Evolutionary conservation across 495 filamentous ascomycete genomes (phyloP).

Genomic region (Clohesyomyces aquaticus): DNA sequence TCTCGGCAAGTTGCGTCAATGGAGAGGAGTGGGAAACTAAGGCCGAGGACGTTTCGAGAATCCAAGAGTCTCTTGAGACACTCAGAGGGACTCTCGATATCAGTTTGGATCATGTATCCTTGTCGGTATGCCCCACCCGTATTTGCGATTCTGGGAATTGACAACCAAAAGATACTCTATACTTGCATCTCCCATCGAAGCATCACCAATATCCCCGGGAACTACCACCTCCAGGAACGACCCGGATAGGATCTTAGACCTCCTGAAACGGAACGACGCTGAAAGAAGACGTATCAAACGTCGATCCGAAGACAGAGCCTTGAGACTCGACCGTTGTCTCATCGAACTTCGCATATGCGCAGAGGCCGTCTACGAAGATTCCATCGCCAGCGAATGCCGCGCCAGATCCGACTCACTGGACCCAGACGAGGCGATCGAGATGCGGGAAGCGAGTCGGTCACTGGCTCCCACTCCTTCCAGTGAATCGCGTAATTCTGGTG

Average conservation of each 20-base stretch:
- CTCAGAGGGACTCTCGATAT: constrained; percentile 7
- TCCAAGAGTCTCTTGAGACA: background rate
- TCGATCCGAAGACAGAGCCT: background rate
- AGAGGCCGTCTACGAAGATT: background rate
- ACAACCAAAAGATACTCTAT: background rate
- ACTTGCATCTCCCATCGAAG: background rate
- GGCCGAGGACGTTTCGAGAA: background rate
- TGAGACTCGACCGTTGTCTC: background rate
- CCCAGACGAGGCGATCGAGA: background rate
- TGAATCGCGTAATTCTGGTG: background rate
- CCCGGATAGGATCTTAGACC: background rate
- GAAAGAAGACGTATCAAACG: background rate
- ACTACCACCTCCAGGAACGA: background rate
- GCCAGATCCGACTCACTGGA: background rate
- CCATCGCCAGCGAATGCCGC: background rate
- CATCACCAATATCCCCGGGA: background rate
- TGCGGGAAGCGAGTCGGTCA: background rate
- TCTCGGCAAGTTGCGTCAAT: constrained; percentile 4
- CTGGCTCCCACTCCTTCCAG: background rate
- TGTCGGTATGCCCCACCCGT: background rate
- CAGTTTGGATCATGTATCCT: background rate
- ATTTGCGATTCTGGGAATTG: background rate
- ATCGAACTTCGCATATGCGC: constrained; percentile 5
- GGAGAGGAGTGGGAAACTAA: constrained; percentile 1
- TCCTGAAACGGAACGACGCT: constrained; percentile 1